These are phyloP conservation scores for Mortierella sp. DNA, from an alignment of 371 early-diverging fungal species.

Conservation along the genomic window DNA sequence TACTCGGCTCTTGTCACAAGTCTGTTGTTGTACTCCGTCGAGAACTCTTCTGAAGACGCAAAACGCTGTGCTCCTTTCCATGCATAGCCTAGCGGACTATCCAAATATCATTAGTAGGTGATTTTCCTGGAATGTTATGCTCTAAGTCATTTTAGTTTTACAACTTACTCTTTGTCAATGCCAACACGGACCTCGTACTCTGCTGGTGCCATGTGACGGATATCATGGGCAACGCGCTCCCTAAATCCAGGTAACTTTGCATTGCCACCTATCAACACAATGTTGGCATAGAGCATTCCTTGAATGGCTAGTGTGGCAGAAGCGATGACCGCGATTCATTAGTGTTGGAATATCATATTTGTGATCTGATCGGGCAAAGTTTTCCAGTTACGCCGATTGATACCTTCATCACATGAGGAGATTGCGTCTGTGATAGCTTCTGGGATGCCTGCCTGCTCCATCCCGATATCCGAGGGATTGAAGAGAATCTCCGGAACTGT, in stretches of 20 bases:
- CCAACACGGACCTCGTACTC: slow-evolving; percentile 73
- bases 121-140: not conserved
- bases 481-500: slow-evolving; percentile 88
- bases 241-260: slow-evolving; percentile 73
- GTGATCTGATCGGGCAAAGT: not conserved
- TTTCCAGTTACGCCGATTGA: no score
- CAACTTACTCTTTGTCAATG: slow-evolving; percentile 68
- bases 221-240: slow-evolving; percentile 73
- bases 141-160: not conserved
- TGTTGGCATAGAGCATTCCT: slow-evolving; percentile 78
- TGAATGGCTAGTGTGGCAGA: slow-evolving; percentile 59
- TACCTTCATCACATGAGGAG: slow-evolving; percentile 32
- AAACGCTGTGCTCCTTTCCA: slow-evolving; percentile 65
- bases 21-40: slow-evolving; percentile 57
- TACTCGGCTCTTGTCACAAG: slow-evolving; percentile 69
- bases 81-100: slow-evolving; percentile 63
- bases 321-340: slow-evolving; percentile 3
- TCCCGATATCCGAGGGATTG: slow-evolving; percentile 85
- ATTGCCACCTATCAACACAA: slow-evolving; percentile 83
- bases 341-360: not conserved
- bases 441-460: slow-evolving; percentile 85
- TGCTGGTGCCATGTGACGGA: slow-evolving; percentile 70
- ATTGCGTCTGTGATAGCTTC: slow-evolving; percentile 76
- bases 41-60: slow-evolving; percentile 56
- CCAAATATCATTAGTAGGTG: not conserved